Evolutionary conservation across 257 asterid genomes (phyloP).

Genomic region (Jacaranda copaia): DNA sequence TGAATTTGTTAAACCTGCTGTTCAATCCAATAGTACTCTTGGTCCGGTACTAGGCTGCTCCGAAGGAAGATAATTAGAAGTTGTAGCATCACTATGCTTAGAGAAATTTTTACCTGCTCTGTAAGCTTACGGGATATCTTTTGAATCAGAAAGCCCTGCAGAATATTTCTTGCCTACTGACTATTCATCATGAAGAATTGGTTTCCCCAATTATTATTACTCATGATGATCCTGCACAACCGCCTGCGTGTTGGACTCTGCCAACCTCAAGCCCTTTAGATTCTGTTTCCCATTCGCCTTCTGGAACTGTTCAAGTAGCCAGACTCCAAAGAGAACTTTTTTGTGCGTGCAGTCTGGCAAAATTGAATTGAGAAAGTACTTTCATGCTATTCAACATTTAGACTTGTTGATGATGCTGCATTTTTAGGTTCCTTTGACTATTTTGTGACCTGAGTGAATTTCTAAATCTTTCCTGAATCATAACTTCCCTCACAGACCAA

Average conservation of each 20-base stretch:
- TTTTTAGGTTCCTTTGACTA: background rate
- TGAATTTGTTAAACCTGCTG: background rate
- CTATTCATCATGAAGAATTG: background rate
- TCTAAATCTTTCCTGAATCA: background rate
- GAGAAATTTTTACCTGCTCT: background rate
- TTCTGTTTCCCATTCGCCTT: background rate
- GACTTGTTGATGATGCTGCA: background rate
- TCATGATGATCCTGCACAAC: background rate
- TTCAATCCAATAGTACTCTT: background rate
- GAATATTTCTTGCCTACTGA: background rate
- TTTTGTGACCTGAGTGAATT: background rate
- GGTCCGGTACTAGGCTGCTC: background rate
- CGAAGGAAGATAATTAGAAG: too few species aligned
- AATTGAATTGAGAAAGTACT: background rate
- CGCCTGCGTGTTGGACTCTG: background rate
- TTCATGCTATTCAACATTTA: background rate
- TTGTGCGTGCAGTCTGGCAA: background rate
- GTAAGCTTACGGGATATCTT: background rate
- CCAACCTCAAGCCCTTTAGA: background rate
- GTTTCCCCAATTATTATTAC: background rate
- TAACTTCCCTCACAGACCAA: background rate
- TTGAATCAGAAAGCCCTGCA: background rate
- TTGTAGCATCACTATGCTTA: background rate
- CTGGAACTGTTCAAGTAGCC: background rate
- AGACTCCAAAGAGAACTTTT: background rate